Percentiles rank a stretch among this genome's conserved stretches.
Conservation (phyloP, 73 alveolate genomes). For the Symbiodinium pilosum region DNA sequence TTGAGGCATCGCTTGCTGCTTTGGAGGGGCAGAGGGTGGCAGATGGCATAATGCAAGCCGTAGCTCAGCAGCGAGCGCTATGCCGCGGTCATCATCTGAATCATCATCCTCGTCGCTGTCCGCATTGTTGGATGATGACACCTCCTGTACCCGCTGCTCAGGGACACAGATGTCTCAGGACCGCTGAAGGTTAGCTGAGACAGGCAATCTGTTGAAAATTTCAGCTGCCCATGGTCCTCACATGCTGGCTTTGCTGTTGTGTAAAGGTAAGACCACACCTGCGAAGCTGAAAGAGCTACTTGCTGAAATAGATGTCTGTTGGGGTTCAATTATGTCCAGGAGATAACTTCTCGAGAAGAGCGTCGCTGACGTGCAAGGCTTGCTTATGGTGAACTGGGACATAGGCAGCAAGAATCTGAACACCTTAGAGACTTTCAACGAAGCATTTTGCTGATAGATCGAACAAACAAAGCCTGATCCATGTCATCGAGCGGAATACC, state of each 20-base stretch:
- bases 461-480: slow-evolving; percentile 55
- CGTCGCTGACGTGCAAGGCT: too few species aligned
- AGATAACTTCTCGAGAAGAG: too few species aligned
- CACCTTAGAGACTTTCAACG: too few species aligned
- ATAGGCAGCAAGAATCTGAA: neutral
- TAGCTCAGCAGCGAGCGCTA: slow-evolving; percentile 28
- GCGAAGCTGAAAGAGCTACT: neutral
- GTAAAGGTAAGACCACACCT: slow-evolving; percentile 88
- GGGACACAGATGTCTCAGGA: neutral
- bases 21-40: too few species aligned
- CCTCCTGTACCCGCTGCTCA: slow-evolving; percentile 18
- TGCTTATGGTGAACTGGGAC: neutral
- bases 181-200: too few species aligned
- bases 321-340: too few species aligned
- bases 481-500: slow-evolving; percentile 76
- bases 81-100: slow-evolving; percentile 67
- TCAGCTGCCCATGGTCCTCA: slow-evolving; percentile 14
- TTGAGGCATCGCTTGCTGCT: too few species aligned
- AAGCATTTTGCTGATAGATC: neutral
- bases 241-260: slow-evolving; percentile 91
- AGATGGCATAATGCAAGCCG: too few species aligned
- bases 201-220: too few species aligned
- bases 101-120: slow-evolving; percentile 44
- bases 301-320: too few species aligned
- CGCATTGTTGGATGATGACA: slow-evolving; percentile 37